These are phyloP conservation scores for Ganoderma sinense DNA, from an alignment of 1,284 basidiomycete genomes.

Conservation along the genomic window DNA sequence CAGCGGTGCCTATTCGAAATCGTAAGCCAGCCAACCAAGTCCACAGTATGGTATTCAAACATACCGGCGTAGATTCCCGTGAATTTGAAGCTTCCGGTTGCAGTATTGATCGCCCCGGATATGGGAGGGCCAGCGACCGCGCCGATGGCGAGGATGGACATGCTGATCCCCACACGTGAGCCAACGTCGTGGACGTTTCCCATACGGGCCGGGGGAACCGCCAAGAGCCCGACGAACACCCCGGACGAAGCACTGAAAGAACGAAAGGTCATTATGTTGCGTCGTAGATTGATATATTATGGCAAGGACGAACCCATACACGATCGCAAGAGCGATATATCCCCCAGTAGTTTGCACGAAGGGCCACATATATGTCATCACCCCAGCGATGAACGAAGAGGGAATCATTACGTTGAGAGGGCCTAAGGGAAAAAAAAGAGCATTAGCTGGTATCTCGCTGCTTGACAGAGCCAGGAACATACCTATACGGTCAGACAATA, in stretches of 20 bases:
- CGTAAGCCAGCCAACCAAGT: neutral
- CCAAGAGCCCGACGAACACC: slow-evolving; percentile 60
- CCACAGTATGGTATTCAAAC: neutral
- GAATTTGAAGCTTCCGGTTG: slow-evolving; percentile 52
- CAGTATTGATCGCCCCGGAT: slow-evolving; percentile 60
- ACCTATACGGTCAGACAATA: slow-evolving; percentile 50
- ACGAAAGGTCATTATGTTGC: neutral
- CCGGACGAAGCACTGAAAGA: slow-evolving; percentile 55
- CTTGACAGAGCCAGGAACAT: neutral
- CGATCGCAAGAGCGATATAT: slow-evolving; percentile 53
- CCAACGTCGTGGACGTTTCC: slow-evolving; percentile 66
- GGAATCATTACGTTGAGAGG: slow-evolving; percentile 66
- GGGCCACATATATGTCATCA: slow-evolving; percentile 68
- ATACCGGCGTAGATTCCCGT: slow-evolving; percentile 58
- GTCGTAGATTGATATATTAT: neutral
- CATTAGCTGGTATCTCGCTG: neutral
- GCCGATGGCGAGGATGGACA: slow-evolving; percentile 56
- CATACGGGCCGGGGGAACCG: slow-evolving; percentile 63
- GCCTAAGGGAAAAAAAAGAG: slow-evolving; percentile 42
- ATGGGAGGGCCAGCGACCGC: slow-evolving; percentile 63
- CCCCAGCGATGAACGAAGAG: slow-evolving; percentile 53
- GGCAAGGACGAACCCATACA: slow-evolving; percentile 54
- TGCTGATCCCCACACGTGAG: slow-evolving; percentile 61
- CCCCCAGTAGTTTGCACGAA: slow-evolving; percentile 50
- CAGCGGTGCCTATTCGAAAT: slow-evolving; percentile 14